Evolutionary conservation across 2,329 filamentous ascomycete genomes (phyloP).

Genomic region (Fusarium humuli): DNA sequence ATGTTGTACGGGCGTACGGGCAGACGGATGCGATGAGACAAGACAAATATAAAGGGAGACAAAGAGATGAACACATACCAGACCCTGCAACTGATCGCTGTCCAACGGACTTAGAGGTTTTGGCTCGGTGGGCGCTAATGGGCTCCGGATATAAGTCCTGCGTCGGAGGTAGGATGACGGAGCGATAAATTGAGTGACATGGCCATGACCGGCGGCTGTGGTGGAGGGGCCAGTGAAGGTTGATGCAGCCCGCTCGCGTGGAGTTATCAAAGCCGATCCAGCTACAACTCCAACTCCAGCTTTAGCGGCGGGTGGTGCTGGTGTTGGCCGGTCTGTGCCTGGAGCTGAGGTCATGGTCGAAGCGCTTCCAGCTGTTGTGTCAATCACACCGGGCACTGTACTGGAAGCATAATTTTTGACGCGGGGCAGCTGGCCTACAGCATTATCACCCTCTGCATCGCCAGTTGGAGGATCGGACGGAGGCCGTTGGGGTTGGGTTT

Average conservation of each 20-base stretch:
- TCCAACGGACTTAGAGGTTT: conserved; percentile 71
- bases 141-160: conserved; percentile 50
- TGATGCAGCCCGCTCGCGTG: conserved; percentile 36
- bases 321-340: conserved; percentile 7
- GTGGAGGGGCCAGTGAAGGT: conserved; percentile 41
- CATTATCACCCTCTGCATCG: conserved; percentile 27
- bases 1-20: conserved; percentile 33
- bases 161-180: conserved; percentile 69
- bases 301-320: conserved; percentile 3
- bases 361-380: conserved; percentile 22
- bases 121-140: conserved; percentile 54
- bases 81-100: conserved; percentile 80
- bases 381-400: conserved; percentile 20
- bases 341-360: conserved; percentile 21
- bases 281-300: conserved; percentile 14
- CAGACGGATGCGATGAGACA: conserved; percentile 14
- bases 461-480: conserved; percentile 18
- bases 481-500: conserved; percentile 28
- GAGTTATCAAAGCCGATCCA: conserved; percentile 37
- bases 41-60: conserved; percentile 1
- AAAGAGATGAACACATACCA: conserved; percentile 66
- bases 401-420: conserved; percentile 17
- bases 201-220: conserved; percentile 40
- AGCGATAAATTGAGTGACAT: conserved; percentile 67
- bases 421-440: conserved; percentile 32